Conservation (phyloP, 768 basidiomycete genomes). For the Podaxis sp. region DNA sequence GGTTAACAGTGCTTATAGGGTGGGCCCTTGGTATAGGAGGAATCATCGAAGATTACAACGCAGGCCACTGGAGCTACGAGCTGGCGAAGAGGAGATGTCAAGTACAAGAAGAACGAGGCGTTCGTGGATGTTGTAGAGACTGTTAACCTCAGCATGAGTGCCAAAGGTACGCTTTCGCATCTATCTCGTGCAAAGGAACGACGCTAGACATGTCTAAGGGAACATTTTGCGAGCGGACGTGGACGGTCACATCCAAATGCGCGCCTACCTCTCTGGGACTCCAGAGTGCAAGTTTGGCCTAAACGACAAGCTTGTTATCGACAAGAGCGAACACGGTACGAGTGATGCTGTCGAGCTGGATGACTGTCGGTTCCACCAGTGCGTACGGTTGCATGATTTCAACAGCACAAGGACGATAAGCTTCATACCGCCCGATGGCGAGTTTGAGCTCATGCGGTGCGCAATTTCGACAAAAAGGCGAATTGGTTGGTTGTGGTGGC, state of each 20-base stretch:
- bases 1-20: not conserved
- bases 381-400: conserved; percentile 93
- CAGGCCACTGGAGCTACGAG: conserved; percentile 97
- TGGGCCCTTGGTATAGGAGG: conserved; percentile 59
- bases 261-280: conserved; percentile 93
- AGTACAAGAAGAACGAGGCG: conserved; percentile 99
- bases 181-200: not conserved
- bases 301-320: conserved; percentile 97
- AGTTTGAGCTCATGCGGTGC: conserved; percentile 97
- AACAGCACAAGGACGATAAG: conserved; percentile 93
- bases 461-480: conserved; percentile 22
- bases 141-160: conserved; percentile 96
- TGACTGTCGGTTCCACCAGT: conserved; percentile 98
- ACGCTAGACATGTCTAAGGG: conserved; percentile 43
- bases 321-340: conserved; percentile 70
- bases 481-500: no score
- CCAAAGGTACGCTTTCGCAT: conserved; percentile 65
- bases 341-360: conserved; percentile 92
- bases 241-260: conserved; percentile 97
- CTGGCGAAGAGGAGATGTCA: conserved; percentile 94
- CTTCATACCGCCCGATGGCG: conserved; percentile 97
- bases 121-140: conserved; percentile 99
- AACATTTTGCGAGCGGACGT: conserved; percentile 93
- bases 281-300: conserved; percentile 99
- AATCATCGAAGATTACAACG: conserved; percentile 94